These are phyloP conservation scores for Litchi chinensis DNA, from an alignment of 345 rosid species.

Conservation along the genomic window DNA sequence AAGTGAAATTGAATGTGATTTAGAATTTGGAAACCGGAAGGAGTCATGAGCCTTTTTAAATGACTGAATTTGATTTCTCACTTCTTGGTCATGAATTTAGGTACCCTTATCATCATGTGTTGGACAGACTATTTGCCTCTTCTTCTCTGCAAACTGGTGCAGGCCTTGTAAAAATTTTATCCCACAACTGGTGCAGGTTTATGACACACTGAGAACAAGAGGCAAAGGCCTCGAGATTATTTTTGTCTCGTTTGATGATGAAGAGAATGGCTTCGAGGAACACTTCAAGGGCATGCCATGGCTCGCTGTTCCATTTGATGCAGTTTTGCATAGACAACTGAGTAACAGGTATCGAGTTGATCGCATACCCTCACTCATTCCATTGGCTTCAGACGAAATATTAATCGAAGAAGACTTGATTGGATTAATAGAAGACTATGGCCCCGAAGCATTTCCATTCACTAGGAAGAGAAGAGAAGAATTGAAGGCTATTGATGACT, in stretches of 20 bases:
- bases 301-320: constrained; percentile 72
- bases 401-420: constrained; percentile 54
- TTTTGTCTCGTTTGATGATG: constrained; percentile 70
- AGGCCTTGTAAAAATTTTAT: constrained; percentile 69
- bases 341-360: constrained; percentile 42
- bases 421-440: constrained; percentile 68
- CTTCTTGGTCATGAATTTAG: constrained; percentile 33
- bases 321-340: constrained; percentile 40
- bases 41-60: neutral
- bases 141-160: constrained; percentile 91
- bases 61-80: neutral
- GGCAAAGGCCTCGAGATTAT: constrained; percentile 65
- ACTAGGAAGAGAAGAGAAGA: constrained; percentile 60
- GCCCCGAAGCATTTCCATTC: constrained; percentile 75
- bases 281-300: constrained; percentile 79
- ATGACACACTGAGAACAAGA: constrained; percentile 38
- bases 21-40: neutral
- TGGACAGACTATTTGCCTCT: constrained; percentile 58
- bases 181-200: constrained; percentile 66
- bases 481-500: constrained; percentile 55
- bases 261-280: constrained; percentile 55
- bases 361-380: constrained; percentile 64
- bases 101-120: constrained; percentile 57
- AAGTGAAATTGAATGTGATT: neutral
- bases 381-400: constrained; percentile 50